Evolutionary conservation across 2,329 filamentous ascomycete genomes (phyloP).

Genomic region (Diaporthe nobilis): DNA sequence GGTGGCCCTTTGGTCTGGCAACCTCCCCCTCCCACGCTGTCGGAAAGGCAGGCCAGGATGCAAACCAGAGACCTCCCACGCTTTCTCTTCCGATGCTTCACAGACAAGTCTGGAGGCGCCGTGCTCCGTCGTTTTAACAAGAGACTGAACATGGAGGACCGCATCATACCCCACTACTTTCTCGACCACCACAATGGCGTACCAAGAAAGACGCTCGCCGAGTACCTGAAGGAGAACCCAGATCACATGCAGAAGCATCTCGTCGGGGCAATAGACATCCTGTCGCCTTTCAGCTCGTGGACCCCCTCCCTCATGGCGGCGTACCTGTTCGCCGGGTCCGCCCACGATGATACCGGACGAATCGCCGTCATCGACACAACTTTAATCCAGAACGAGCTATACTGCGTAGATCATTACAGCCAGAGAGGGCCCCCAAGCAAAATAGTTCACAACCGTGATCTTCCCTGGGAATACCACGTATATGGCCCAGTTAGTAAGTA

Average conservation of each 20-base stretch:
- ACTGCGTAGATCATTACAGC: constrained; percentile 17
- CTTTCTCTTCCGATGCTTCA: constrained; percentile 24
- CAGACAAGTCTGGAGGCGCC: not conserved
- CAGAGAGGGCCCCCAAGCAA: not conserved
- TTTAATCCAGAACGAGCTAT: constrained; percentile 11
- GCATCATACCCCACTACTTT: constrained; percentile 6
- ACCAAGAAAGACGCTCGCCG: not conserved
- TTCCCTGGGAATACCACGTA: constrained; percentile 11
- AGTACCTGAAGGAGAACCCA: not conserved
- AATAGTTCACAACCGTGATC: constrained; percentile 1
- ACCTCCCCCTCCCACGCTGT: not conserved
- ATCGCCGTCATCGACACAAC: constrained; percentile 15
- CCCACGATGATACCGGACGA: not conserved
- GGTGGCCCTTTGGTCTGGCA: not conserved
- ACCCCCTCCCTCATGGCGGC: constrained; percentile 14
- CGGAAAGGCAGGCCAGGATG: not conserved
- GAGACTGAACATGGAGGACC: constrained; percentile 15
- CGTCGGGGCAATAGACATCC: not conserved
- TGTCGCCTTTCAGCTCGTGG: constrained; percentile 19
- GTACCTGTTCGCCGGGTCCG: not conserved
- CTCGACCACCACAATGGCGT: not conserved
- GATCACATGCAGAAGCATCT: constrained; percentile 23
- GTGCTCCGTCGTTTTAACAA: not conserved
- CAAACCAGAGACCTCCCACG: not conserved
- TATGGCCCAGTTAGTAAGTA: constrained; percentile 12